Conservation (phyloP, 1,284 basidiomycete genomes). For the Rhodotorula glutinis region DNA sequence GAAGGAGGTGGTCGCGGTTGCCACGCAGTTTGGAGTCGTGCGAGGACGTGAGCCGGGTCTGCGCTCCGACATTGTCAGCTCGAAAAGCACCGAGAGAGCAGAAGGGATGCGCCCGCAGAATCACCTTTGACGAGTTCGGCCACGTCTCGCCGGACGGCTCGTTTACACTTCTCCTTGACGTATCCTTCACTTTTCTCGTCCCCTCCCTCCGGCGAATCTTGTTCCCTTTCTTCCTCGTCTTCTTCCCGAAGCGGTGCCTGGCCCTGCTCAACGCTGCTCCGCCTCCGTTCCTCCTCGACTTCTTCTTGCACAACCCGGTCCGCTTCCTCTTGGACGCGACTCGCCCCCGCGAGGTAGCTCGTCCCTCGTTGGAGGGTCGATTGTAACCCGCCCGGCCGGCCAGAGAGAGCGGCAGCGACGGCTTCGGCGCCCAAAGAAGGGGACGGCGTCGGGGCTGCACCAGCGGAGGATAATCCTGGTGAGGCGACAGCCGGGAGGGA, state of each 20-base stretch:
- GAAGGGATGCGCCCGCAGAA: no score
- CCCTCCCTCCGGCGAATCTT: background rate
- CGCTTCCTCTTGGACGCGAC: slow-evolving; percentile 7
- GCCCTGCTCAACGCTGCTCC: no score
- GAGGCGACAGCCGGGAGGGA: no score
- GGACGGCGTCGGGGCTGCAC: background rate
- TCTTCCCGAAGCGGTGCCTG: background rate
- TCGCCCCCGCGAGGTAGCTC: slow-evolving; percentile 26
- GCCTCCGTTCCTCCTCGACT: background rate
- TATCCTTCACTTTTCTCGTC: background rate
- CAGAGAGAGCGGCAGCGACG: slow-evolving; percentile 21
- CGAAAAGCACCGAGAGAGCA: background rate
- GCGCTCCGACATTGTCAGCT: background rate
- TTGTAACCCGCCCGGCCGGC: background rate
- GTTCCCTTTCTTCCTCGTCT: background rate
- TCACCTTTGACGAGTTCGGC: slow-evolving; percentile 69
- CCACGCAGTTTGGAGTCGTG: slow-evolving; percentile 24
- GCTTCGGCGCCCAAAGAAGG: slow-evolving; percentile 20
- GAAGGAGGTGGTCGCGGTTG: background rate
- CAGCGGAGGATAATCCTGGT: background rate
- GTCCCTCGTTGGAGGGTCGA: background rate
- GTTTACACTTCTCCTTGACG: slow-evolving; percentile 52
- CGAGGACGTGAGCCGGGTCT: slow-evolving; percentile 38
- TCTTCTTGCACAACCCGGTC: background rate
- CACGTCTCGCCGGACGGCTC: slow-evolving; percentile 61